Base-by-base conservation (phyloP, 164 flowering plant genomes). In the Nymphaea colorata region DNA sequence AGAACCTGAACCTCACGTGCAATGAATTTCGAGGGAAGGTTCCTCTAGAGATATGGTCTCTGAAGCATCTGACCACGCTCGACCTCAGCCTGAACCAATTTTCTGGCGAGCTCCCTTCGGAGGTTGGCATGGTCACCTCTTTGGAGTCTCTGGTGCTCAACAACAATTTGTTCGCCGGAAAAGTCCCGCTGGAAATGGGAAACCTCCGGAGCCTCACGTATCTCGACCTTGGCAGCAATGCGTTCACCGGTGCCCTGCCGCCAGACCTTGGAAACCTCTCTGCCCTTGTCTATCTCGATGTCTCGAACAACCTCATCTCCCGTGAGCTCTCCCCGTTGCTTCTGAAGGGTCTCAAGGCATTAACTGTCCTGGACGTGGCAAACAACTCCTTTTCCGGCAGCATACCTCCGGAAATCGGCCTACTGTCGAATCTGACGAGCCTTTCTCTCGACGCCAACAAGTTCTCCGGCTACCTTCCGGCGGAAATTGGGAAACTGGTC, bases 381-480 rank as follows among this genome's bases (percentile, higher is more conserved):
- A 87, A 85, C 72, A 87, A 90, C 74, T 76, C 91, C 0, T 73
- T 90, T 17, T 75, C 81, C 3, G 93, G 91, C 17, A 14, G 43
- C 3, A 80, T 87, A 18, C 88, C 96, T 2, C 70, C 80, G 3
- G 84, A 84, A 69, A 79, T 90, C 41, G 86, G 88, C 5, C 67
- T 72, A 16, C 71, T 86, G 66, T 68, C 66, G 57, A 81, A 78
- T 59, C 79, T 90, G 15, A 82, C 84, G 15, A 82, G 79, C 66
- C 87, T 90, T 60, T 87, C 76, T 72, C 73, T 87, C 44, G 96
- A 93, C 41, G 72, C 70, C 12, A 87, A 90, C 78, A 67, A 67
- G 2, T 85, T 90, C 59, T 76, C 88, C 41, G 93, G 96, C 8
- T 66, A n/a, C 43, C 68, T 90, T 41, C 96, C 96, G 10, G 73